phyloP scores from a whole-genome alignment of 169 alveolate species.

The Cryptosporidium baileyi region DNA sequence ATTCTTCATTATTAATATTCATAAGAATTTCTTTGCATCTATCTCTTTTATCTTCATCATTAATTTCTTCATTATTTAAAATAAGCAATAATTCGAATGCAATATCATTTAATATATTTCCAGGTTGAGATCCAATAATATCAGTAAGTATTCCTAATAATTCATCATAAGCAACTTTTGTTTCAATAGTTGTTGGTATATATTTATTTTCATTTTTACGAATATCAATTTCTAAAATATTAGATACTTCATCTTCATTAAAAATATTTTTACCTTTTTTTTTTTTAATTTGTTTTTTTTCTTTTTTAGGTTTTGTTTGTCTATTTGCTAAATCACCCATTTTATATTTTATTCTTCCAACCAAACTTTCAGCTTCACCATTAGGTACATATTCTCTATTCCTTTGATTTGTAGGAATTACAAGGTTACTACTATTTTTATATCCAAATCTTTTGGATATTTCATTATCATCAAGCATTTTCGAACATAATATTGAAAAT shows the following conservation, averaged over 20 bases:
- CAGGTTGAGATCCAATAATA: slow-evolving; percentile 90
- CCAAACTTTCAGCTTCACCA: slow-evolving; percentile 96
- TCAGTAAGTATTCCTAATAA: slow-evolving; percentile 84
- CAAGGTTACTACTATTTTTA: slow-evolving; percentile 79
- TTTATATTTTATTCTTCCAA: slow-evolving; percentile 83
- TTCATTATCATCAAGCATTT: slow-evolving; percentile 92
- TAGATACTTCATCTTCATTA: slow-evolving; percentile 19
- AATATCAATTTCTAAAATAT: slow-evolving; percentile 10
- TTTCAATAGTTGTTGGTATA: slow-evolving; percentile 90
- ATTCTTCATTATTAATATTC: slow-evolving; percentile 76
- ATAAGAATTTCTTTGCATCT: slow-evolving; percentile 81
- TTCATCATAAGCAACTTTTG: slow-evolving; percentile 88
- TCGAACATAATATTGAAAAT: neutral
- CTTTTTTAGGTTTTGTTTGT: slow-evolving; percentile 63
- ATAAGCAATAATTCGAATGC: slow-evolving; percentile 91
- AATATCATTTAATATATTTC: slow-evolving; percentile 90
- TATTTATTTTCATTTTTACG: slow-evolving; percentile 83
- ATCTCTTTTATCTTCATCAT: slow-evolving; percentile 80
- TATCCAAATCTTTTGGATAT: slow-evolving; percentile 91
- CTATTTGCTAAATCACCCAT: slow-evolving; percentile 93
- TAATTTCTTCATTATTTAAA: slow-evolving; percentile 84
- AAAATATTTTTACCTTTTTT: slow-evolving; percentile 68
- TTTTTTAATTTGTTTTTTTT: slow-evolving; percentile 53
- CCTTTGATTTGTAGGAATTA: slow-evolving; percentile 74
- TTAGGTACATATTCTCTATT: slow-evolving; percentile 89